Conservation (phyloP, 441 rosid species). For the Aquilaria agallochum region DNA sequence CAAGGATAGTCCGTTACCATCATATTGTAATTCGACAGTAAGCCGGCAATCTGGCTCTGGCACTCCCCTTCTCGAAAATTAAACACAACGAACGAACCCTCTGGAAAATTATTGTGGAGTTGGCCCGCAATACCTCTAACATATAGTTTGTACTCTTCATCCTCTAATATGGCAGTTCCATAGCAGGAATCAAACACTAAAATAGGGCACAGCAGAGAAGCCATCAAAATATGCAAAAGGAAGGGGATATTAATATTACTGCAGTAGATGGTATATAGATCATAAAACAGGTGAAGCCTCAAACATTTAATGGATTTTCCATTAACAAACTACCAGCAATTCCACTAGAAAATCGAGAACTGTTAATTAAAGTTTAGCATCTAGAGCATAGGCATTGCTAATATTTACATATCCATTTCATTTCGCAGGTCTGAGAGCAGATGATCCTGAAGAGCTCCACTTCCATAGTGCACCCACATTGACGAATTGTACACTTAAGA, state of each 20-base stretch:
- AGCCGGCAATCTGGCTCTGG: conserved; percentile 41
- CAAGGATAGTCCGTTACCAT: conserved; percentile 87
- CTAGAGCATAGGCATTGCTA: too few species aligned
- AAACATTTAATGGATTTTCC: not conserved
- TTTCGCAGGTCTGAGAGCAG: too few species aligned
- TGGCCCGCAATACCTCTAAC: conserved; percentile 55
- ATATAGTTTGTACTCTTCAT: conserved; percentile 48
- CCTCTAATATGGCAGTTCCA: conserved; percentile 45
- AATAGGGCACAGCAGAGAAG: conserved; percentile 11
- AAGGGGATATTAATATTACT: too few species aligned
- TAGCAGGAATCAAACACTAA: conserved; percentile 80
- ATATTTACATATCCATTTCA: too few species aligned
- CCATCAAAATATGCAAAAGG: not conserved
- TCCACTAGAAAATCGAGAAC: too few species aligned
- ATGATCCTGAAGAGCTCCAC: too few species aligned
- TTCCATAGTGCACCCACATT: too few species aligned
- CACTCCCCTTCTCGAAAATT: conserved; percentile 61
- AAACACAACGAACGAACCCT: conserved; percentile 75
- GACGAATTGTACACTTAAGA: too few species aligned
- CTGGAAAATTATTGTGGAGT: conserved; percentile 50
- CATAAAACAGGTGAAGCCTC: too few species aligned
- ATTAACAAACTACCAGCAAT: too few species aligned
- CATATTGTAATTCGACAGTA: conserved; percentile 64
- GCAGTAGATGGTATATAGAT: too few species aligned
- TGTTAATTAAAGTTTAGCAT: too few species aligned